Base-by-base conservation (phyloP, 345 rosid species). In the Ceriops decandra region DNA sequence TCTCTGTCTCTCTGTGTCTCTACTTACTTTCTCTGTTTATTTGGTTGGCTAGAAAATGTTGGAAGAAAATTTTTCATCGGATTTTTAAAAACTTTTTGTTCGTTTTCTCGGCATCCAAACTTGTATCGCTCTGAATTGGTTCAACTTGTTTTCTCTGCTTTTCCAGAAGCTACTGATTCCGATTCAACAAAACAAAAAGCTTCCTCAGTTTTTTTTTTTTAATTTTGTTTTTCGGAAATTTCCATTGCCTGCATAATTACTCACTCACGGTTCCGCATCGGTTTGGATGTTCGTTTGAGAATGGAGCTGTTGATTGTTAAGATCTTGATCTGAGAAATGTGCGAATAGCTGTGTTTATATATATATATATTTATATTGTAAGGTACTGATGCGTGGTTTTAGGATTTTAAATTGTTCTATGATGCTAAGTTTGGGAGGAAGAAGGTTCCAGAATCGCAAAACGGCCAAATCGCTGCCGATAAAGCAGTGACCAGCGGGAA, bases 351-450 rank as follows among this genome's bases (percentile, higher is more conserved):
- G 5, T 21, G 59, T 8, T 10, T 57, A 32, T 38, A 31, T 30
- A 62, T 32, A 6, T 36, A 30, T 58, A 38, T 80, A 77, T 79
- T 60, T 83, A 79, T 83, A 67, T 62, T 79, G 82, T 65, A 63
- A 73, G 78, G 52, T 70, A 81, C 75, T 36, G 63, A 73, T 68
- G 72, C 70, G 72, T 68, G 76, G 73, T 59, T 75, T 70, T 77
- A 86, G 89, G 95, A 93, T 75, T 88, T 88, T 86, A 86, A 87
- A 82, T 63, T 84, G 57, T 79, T 82, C 84, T 93, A 84, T 78
- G 86, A 89, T 83, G 85, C 78, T 72, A 87, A 93, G 97, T 93
- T 93, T 86, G 96, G 97, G 86, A 91, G 92, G 77, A 89, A 86
- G 92, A 88, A 72, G 84, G 28, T 58, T 11, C 30, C 84, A 47